Conservation (phyloP, 176 grass and related monocot species). For the Bromus sterilis region DNA sequence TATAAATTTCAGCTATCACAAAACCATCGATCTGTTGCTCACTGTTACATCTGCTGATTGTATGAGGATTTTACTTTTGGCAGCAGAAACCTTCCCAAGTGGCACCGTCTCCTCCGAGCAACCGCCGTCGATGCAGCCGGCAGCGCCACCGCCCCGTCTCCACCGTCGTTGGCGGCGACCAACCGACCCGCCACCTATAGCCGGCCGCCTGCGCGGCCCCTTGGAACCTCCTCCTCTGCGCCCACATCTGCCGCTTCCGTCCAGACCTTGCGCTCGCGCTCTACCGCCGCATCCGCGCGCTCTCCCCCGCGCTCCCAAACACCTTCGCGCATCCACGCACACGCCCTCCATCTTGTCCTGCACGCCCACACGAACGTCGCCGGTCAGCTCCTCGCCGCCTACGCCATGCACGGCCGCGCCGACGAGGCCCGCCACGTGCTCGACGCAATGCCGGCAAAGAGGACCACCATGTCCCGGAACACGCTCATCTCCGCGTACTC, state of each 20-base stretch:
- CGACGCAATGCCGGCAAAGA: conserved; percentile 36
- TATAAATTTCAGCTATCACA: too few relatives aligned
- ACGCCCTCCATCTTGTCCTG: conserved; percentile 37
- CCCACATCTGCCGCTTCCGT: conserved; percentile 22
- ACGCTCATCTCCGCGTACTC: conserved; percentile 54
- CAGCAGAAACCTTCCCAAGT: too few relatives aligned
- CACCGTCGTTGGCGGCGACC: neutral
- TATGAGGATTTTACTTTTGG: too few relatives aligned
- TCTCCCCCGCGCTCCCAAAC: conserved; percentile 30
- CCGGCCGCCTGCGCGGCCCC: neutral
- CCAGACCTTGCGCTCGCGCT: conserved; percentile 23
- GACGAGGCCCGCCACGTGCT: conserved; percentile 30
- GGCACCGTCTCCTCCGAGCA: neutral
- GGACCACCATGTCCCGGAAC: conserved; percentile 49
- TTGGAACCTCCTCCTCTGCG: conserved; percentile 48
- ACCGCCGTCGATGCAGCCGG: neutral
- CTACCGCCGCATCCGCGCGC: conserved; percentile 42
- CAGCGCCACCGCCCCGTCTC: neutral
- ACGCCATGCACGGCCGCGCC: conserved; percentile 18
- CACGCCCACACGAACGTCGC: conserved; percentile 37
- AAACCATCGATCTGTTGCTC: too few relatives aligned
- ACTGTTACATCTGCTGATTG: too few relatives aligned
- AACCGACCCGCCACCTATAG: neutral
- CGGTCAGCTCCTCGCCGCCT: conserved; percentile 41
- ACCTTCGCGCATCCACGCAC: conserved; percentile 51